Evolutionary conservation across 805 yeast genomes (phyloP).

Genomic region (Metschnikowia santaceciliae): DNA sequence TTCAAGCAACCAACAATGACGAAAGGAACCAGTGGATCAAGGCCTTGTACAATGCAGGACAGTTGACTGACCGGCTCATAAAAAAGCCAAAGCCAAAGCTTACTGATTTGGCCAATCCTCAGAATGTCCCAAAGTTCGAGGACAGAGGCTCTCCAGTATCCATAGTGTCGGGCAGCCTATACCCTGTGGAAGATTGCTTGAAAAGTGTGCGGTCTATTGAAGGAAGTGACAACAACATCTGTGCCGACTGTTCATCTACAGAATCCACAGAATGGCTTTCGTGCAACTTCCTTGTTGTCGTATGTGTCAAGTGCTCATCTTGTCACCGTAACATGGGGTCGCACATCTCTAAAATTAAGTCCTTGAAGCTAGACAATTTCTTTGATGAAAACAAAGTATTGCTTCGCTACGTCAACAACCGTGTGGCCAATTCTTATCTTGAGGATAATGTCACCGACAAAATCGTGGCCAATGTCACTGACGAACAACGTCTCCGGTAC

Average conservation of each 20-base stretch:
- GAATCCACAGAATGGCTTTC: conserved; percentile 85
- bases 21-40: conserved; percentile 70
- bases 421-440: conserved; percentile 53
- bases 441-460: conserved; percentile 38
- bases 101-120: conserved; percentile 18
- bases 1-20: conserved; percentile 67
- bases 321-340: conserved; percentile 86
- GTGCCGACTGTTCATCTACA: conserved; percentile 75
- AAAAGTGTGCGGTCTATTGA: conserved; percentile 36
- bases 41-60: conserved; percentile 56
- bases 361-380: conserved; percentile 70
- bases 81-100: conserved; percentile 5
- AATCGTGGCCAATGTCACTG: conserved; percentile 32
- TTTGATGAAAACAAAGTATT: conserved; percentile 57
- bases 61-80: conserved; percentile 27
- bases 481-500: conserved; percentile 51
- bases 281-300: conserved; percentile 60
- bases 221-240: conserved; percentile 53
- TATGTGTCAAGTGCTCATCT: conserved; percentile 85
- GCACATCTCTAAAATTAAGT: conserved; percentile 72
- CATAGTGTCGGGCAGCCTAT: conserved; percentile 21
- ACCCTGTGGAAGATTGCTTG: conserved; percentile 23
- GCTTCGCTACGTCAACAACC: conserved; percentile 51
- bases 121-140: conserved; percentile 5
- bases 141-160: conserved; percentile 32